Percentiles rank a stretch among this genome's conserved stretches.
Evolutionary conservation across 2,329 filamentous ascomycete genomes (phyloP).

Genomic region (Fusarium nurragi): DNA sequence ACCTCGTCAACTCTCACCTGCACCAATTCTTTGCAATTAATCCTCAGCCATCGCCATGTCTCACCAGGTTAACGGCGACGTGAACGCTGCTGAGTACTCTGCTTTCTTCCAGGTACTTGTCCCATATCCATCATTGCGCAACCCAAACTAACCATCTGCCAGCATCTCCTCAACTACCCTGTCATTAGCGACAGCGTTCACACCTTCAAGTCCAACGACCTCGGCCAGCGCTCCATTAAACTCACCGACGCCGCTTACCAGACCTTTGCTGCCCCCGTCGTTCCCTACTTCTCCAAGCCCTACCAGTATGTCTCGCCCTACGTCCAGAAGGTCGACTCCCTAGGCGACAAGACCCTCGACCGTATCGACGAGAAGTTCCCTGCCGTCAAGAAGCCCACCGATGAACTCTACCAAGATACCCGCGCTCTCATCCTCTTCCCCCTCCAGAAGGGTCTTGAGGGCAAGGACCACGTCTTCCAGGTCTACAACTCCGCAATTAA

Average conservation of each 20-base stretch:
- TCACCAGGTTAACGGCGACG: constrained; percentile 62
- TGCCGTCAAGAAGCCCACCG: constrained; percentile 77
- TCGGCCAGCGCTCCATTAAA: constrained; percentile 83
- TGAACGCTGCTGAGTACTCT: constrained; percentile 56
- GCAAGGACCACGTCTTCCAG: constrained; percentile 68
- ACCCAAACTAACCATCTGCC: constrained; percentile 4
- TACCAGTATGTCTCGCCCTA: constrained; percentile 88
- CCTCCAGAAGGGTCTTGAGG: constrained; percentile 67
- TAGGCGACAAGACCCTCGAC: constrained; percentile 76
- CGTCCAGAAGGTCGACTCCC: constrained; percentile 79
- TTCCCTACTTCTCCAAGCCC: constrained; percentile 76
- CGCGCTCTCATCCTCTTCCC: constrained; percentile 70
- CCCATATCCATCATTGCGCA: background rate
- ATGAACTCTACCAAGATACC: constrained; percentile 73
- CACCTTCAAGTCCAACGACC: constrained; percentile 82
- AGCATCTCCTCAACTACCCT: constrained; percentile 89
- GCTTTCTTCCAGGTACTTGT: constrained; percentile 57
- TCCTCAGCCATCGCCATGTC: constrained; percentile 49
- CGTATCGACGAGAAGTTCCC: constrained; percentile 77
- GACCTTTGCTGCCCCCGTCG: constrained; percentile 78
- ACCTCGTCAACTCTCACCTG: background rate
- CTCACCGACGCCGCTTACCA: constrained; percentile 79
- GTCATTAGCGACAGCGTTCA: constrained; percentile 81
- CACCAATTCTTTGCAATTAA: constrained; percentile 15
- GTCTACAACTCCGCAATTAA: constrained; percentile 69